Conservation (phyloP, 352 stramenopile genomes). For the Globisporangium middletonii region DNA sequence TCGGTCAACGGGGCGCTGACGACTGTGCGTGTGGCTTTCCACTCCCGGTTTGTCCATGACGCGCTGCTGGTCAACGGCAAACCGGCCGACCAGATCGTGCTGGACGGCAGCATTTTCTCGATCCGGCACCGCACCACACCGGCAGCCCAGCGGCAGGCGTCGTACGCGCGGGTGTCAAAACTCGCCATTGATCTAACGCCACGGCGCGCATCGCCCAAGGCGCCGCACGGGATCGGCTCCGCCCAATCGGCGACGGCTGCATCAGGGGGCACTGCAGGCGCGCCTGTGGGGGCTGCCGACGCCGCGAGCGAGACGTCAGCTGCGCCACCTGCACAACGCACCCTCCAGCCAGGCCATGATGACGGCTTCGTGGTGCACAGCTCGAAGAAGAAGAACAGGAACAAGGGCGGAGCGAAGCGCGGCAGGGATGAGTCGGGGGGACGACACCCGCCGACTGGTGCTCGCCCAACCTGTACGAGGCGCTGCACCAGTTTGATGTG, state of each 20-base stretch:
- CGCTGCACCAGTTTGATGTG: not conserved
- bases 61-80: not conserved
- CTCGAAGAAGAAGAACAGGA: no score
- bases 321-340: no score
- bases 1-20: not conserved
- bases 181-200: not conserved
- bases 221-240: no score
- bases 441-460: not conserved
- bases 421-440: not conserved
- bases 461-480: not conserved
- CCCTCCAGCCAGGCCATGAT: no score
- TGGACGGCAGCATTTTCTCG: not conserved
- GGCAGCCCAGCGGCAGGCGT: not conserved
- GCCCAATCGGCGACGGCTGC: not conserved
- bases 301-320: no score
- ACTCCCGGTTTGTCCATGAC: not conserved
- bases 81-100: not conserved
- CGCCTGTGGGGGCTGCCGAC: no score
- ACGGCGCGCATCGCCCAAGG: not conserved
- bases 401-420: not conserved
- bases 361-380: no score
- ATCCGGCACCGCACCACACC: not conserved
- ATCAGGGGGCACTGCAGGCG: no score
- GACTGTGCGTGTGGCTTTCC: constrained; percentile 1
- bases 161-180: not conserved